Base-by-base conservation (phyloP, 106 monocot species). In the Posidonia australis region DNA sequence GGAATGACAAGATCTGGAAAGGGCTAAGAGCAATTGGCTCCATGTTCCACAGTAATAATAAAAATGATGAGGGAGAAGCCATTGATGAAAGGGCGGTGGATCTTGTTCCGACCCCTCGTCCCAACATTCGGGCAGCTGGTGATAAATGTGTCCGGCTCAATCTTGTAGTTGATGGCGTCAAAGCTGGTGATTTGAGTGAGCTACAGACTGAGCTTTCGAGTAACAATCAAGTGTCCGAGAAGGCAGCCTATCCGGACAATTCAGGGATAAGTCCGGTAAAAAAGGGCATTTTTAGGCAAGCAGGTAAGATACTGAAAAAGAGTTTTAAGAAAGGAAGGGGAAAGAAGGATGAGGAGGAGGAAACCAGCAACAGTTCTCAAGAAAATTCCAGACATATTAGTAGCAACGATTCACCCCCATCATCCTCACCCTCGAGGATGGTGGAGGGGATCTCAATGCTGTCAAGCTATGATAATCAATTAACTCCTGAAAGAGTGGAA, bases 261-360 rank as follows among this genome's bases (percentile, higher is more conserved):
- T 36, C 36, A 36, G 57, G 48, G 48, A 48, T 1, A 48, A 16
- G 48, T 36, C 36, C 36, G 36, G 14, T 26, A 3, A 29, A 22
- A 54, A 54, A 54, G 21, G 53, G 58, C 30, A 58, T 58, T 58
- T 28, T 31, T n/a, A 58, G 12, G 58, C 25, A 58, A 26, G 58
- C 58, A 31, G 28, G 26, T 3, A 58, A 58, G 23, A 26, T 26
- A 58, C 28, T 58, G 23, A 58, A 17, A 16, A 58, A 31, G 28
- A 58, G 58, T 58, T 58, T 58, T 29, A 13, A 58, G 14, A 58
- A 17, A 58, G 14, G 58, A 28, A 58, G 17, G 13, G 16, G 28
- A 29, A 0, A 25, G 5, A 58, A 58, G 58, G 58, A 58, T n/a
- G n/a, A n/a, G n/a, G n/a, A n/a, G n/a, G n/a, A 14, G 58, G 58